A percentile compares a stretch with the other conserved stretches of the same genome.
These are phyloP conservation scores for Nitzschia inconspicua DNA, from an alignment of 108 stramenopile species.

Conservation along the genomic window DNA sequence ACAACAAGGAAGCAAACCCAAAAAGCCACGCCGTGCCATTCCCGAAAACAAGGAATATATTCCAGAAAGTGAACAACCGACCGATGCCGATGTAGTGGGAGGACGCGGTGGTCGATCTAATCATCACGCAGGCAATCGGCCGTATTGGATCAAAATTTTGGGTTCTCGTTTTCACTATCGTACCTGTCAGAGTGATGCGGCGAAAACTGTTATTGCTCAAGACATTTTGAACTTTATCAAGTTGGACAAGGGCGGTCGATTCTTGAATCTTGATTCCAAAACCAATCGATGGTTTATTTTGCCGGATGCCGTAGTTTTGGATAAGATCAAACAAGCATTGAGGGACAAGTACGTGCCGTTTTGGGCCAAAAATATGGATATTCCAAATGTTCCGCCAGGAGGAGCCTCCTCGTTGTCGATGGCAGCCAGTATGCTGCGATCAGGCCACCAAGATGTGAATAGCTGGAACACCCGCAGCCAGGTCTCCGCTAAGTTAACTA, in stretches of 20 bases:
- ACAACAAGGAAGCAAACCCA: not conserved
- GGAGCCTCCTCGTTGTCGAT: not conserved
- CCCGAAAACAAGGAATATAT: slow-evolving; percentile 7
- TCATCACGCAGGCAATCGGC: slow-evolving; percentile 11
- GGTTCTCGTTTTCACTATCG: not conserved
- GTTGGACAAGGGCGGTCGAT: slow-evolving; percentile 1
- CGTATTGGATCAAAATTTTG: slow-evolving; percentile 10
- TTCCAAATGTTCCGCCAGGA: not conserved
- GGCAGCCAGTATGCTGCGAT: not conserved
- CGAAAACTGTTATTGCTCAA: not conserved
- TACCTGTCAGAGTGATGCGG: not conserved
- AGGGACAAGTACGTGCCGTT: slow-evolving; percentile 21
- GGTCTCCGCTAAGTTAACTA: too few relatives aligned
- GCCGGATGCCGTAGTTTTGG: slow-evolving; percentile 7
- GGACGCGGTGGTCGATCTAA: slow-evolving; percentile 21
- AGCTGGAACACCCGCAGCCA: too few relatives aligned
- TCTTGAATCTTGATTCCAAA: slow-evolving; percentile 13
- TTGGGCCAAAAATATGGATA: slow-evolving; percentile 5
- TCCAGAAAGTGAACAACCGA: slow-evolving; percentile 7
- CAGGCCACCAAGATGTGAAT: not conserved
- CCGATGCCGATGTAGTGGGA: slow-evolving; percentile 13
- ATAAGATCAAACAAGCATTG: slow-evolving; percentile 19
- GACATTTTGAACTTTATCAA: not conserved
- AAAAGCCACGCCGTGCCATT: slow-evolving; percentile 7
- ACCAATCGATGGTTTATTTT: slow-evolving; percentile 6